These are phyloP conservation scores for Fusarium buxicola DNA, from an alignment of 2,329 filamentous ascomycete genomes.

Conservation along the genomic window DNA sequence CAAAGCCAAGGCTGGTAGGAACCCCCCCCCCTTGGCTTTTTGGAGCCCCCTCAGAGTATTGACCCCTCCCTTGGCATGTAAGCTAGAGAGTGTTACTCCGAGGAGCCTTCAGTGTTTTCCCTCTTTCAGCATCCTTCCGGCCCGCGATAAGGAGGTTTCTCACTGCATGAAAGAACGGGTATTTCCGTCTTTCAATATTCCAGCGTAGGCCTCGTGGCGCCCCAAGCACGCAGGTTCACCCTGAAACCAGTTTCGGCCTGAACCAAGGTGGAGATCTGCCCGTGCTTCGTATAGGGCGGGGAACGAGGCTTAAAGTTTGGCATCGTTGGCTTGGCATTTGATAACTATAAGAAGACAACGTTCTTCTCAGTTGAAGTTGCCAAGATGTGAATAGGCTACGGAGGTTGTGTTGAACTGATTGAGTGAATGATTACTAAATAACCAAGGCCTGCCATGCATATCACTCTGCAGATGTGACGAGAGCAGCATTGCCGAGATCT, in stretches of 20 bases:
- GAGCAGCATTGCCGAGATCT: too few relatives aligned
- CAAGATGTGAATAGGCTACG: too few relatives aligned
- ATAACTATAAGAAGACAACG: not conserved
- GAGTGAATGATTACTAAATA: too few relatives aligned
- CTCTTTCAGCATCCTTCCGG: not conserved
- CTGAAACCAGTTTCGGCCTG: not conserved
- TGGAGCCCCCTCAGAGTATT: not conserved
- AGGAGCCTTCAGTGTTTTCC: too few relatives aligned
- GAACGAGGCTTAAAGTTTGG: not conserved
- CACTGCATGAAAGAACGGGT: not conserved
- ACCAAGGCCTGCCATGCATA: too few relatives aligned
- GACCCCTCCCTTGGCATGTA: conserved; percentile 13
- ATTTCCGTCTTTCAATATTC: not conserved
- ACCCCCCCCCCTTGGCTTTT: conserved; percentile 9
- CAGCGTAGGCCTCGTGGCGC: not conserved
- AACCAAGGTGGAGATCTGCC: not conserved
- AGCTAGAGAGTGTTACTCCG: too few relatives aligned
- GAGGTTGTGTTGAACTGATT: too few relatives aligned
- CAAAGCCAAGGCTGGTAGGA: conserved; percentile 1
- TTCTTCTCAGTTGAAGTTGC: not conserved
- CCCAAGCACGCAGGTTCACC: not conserved
- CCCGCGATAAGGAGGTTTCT: not conserved
- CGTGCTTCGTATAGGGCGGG: not conserved
- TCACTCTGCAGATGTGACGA: too few relatives aligned
- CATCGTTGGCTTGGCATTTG: not conserved